Percentiles rank a stretch among this genome's conserved stretches.
Conservation (phyloP, 2,329 filamentous ascomycete species). For the Fusarium sacchari region DNA sequence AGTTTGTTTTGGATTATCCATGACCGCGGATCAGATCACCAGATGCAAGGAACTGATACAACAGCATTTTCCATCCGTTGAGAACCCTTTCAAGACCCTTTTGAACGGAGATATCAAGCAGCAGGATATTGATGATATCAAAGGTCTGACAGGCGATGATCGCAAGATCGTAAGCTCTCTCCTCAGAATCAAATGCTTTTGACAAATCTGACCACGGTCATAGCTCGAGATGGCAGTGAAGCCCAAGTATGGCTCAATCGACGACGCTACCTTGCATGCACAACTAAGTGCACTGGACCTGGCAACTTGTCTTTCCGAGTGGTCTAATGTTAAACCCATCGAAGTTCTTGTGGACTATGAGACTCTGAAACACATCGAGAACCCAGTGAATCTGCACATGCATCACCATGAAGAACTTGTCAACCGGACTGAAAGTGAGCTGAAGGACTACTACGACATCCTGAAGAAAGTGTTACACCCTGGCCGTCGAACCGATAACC, state of each 20-base stretch:
- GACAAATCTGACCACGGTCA: not conserved
- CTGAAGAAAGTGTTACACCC: constrained; percentile 6
- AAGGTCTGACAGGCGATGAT: constrained; percentile 10
- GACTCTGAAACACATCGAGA: constrained; percentile 52
- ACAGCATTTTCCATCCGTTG: constrained; percentile 20
- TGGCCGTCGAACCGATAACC: not conserved
- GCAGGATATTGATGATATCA: constrained; percentile 21
- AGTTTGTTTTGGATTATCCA: constrained; percentile 33
- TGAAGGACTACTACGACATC: constrained; percentile 22
- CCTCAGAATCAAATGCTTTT: too few species aligned
- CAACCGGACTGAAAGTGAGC: constrained; percentile 28
- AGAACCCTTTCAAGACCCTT: constrained; percentile 33
- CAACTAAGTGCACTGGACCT: constrained; percentile 37
- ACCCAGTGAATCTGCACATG: constrained; percentile 62
- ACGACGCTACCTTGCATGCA: constrained; percentile 33
- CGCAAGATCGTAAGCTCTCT: constrained; percentile 19
- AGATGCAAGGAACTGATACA: constrained; percentile 29
- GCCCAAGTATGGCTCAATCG: constrained; percentile 17
- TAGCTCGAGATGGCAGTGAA: constrained; percentile 34
- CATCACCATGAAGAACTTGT: constrained; percentile 42
- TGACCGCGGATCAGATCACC: constrained; percentile 23
- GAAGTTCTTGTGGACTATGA: constrained; percentile 52
- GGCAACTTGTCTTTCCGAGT: constrained; percentile 27
- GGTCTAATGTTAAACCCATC: constrained; percentile 29
- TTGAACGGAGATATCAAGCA: constrained; percentile 35